Percentiles rank a stretch among this genome's conserved stretches.
These are phyloP conservation scores for Afroboletus lepidellus DNA, from an alignment of 1,284 basidiomycete species.

Conservation along the genomic window DNA sequence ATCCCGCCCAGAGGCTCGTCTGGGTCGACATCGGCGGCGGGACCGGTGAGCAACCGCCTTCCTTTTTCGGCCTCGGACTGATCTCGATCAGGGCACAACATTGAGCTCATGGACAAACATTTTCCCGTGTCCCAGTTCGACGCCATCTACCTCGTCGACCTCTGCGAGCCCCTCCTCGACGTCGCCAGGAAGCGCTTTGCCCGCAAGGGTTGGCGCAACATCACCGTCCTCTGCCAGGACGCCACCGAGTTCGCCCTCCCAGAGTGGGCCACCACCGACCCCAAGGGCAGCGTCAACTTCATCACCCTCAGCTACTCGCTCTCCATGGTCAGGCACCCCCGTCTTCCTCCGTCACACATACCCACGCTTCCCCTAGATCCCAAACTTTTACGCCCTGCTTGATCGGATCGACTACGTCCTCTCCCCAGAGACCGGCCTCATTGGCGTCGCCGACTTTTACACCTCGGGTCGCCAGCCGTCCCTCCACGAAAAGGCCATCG, in stretches of 20 bases:
- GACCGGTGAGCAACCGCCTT: slow-evolving; percentile 46
- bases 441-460: slow-evolving; percentile 81
- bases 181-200: slow-evolving; percentile 71
- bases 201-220: slow-evolving; percentile 71
- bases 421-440: slow-evolving; percentile 61
- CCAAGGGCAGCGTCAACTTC: slow-evolving; percentile 57
- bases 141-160: slow-evolving; percentile 73
- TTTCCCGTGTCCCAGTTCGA: slow-evolving; percentile 66
- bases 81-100: slow-evolving; percentile 60
- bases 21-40: slow-evolving; percentile 87
- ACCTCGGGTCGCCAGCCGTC: slow-evolving; percentile 62
- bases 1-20: slow-evolving; percentile 52
- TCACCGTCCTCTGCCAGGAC: slow-evolving; percentile 75
- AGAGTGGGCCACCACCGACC: slow-evolving; percentile 51
- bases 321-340: slow-evolving; percentile 53
- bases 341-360: not conserved
- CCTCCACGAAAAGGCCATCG: slow-evolving; percentile 64
- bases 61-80: not conserved
- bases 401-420: slow-evolving; percentile 74
- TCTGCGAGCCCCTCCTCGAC: slow-evolving; percentile 74
- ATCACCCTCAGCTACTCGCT: slow-evolving; percentile 73
- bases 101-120: slow-evolving; percentile 78
- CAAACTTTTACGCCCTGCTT: slow-evolving; percentile 66
- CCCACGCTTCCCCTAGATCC: slow-evolving; percentile 46
- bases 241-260: slow-evolving; percentile 71